A percentile compares a stretch with the other conserved stretches of the same genome.
phyloP scores from a whole-genome alignment of 2,329 filamentous ascomycete species.

The Cordyceps farinosa region DNA sequence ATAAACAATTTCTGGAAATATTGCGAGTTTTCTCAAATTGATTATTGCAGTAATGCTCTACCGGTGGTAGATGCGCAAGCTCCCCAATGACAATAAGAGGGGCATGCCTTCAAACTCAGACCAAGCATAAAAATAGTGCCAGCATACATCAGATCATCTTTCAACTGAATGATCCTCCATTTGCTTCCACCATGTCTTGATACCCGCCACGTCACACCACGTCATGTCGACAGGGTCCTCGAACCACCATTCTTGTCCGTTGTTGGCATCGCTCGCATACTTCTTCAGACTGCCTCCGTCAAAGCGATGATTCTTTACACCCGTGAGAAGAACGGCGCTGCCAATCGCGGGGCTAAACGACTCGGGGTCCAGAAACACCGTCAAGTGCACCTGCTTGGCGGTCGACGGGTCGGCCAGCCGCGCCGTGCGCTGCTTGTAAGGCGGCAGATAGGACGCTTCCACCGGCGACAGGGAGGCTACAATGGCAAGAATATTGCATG shows the following conservation, averaged over 20 bases:
- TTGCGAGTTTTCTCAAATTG: background rate
- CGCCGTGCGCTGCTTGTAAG: conserved; percentile 49
- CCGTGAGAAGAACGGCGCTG: conserved; percentile 48
- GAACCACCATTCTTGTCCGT: conserved; percentile 46
- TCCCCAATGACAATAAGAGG: too few species aligned
- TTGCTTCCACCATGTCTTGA: conserved; percentile 45
- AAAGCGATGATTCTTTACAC: conserved; percentile 56
- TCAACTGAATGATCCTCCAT: conserved; percentile 17
- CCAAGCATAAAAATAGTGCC: too few species aligned
- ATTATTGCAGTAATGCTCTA: background rate
- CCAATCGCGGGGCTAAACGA: conserved; percentile 45
- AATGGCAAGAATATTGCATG: conserved; percentile 52
- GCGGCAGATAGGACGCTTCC: conserved; percentile 47
- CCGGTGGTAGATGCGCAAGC: background rate
- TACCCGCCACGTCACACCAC: conserved; percentile 48
- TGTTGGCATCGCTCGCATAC: conserved; percentile 38
- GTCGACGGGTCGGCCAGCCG: conserved; percentile 51
- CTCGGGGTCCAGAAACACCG: conserved; percentile 52
- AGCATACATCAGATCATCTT: background rate
- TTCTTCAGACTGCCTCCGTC: conserved; percentile 46
- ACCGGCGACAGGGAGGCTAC: conserved; percentile 44
- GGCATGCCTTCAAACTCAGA: background rate
- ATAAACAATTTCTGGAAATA: background rate
- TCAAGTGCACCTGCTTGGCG: conserved; percentile 49
- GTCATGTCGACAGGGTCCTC: conserved; percentile 42